Evolutionary conservation across 108 stramenopile species (phyloP), one percentile per base, ranked within the genome.

Genomic region (Poteriospumella lacustris): DNA sequence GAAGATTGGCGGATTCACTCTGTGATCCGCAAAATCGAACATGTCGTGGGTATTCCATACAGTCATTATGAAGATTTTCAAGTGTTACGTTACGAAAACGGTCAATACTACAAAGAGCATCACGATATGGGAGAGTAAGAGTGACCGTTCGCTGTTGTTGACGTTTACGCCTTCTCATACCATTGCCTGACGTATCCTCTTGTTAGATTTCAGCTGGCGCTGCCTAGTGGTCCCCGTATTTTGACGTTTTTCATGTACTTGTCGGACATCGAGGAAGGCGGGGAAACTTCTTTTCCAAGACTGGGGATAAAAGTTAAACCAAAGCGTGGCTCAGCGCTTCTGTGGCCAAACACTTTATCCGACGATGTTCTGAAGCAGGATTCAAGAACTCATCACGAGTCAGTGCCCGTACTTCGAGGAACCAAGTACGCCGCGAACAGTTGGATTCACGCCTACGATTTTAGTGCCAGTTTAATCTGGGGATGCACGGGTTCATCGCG

Each of bases 381-480:
- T 78, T 33, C 31, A 9, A 81, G 91, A 39, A 92, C 92, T 1
- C 70, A 85, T 29, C 93, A 94, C 80, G 86, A 90, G 78, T 91
- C 93, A 0, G 40, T 91, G 70, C 87, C 90, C 1, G 92, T 93
- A 0, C 72, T 78, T 31, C 81, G 87, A 56, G 94, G 94, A 42
- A 70, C 83, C 34, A 95, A 95, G 76, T 92, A 88, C 72, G 94
- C 88, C 2, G 92, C 92, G 0, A 95, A 95, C 84, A 89, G 90
- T 1, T 94, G 93, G 93, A 85, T 94, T 44, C 94, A 95, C 60
- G 72, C 87, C 72, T 83, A 88, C 24, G 88, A 92, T 68, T 92
- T 70, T 59, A n/a, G 24, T 0, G 26, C 31, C 26, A 43, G 68
- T 0, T 70, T 70, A 24, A 2, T 80, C 5, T 75, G 73, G 31